Percentiles rank a stretch among this genome's conserved stretches.
phyloP scores from a whole-genome alignment of 2,329 filamentous ascomycete genomes.

The Beauveria rudraprayagi region DNA sequence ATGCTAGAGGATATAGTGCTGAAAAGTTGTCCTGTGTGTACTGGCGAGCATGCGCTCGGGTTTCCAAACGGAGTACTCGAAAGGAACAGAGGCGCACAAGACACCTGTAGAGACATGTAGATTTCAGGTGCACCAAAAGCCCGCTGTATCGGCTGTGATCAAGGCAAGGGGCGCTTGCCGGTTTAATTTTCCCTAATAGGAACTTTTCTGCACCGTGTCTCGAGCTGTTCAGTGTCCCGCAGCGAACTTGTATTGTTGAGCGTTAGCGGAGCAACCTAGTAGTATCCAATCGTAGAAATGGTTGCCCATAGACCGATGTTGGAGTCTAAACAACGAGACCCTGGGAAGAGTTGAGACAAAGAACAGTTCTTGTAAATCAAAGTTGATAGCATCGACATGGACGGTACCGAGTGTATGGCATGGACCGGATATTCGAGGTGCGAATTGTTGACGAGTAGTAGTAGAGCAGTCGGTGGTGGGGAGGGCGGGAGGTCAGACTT shows the following conservation, averaged over 20 bases:
- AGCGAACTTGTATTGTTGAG: neutral
- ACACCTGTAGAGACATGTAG: constrained; percentile 8
- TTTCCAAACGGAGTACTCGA: neutral
- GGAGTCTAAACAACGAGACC: neutral
- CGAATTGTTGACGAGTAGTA: neutral
- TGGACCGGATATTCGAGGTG: neutral
- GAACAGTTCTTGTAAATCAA: neutral
- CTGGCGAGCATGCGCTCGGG: neutral
- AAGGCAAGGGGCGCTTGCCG: neutral
- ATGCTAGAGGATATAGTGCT: neutral
- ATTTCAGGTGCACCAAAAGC: neutral
- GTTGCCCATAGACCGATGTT: neutral
- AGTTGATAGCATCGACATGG: neutral
- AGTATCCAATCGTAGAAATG: neutral
- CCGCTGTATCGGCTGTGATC: neutral
- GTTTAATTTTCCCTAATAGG: neutral
- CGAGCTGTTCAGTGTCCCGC: neutral
- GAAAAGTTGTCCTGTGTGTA: neutral
- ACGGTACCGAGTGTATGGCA: neutral
- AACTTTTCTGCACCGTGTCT: neutral
- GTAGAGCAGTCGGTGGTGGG: neutral
- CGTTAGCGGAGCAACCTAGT: neutral
- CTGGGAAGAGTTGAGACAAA: too few relatives aligned
- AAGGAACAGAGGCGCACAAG: neutral
- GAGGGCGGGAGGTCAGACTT: neutral